These are phyloP conservation scores for Cercospora janseana DNA, from an alignment of 2,329 filamentous ascomycete species.

Conservation along the genomic window DNA sequence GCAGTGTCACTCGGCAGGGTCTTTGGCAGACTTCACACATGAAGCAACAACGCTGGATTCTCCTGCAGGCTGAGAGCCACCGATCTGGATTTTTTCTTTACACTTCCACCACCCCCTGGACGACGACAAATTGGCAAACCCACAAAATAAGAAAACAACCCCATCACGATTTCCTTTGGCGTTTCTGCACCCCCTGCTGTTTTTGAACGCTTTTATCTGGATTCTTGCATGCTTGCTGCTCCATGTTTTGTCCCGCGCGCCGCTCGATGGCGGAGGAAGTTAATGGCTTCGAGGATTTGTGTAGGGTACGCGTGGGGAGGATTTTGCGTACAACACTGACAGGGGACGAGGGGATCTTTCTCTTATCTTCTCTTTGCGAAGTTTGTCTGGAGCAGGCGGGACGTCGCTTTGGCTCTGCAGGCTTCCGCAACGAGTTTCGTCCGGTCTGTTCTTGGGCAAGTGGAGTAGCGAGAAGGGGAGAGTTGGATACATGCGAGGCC, in stretches of 20 bases:
- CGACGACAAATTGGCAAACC: conserved; percentile 15
- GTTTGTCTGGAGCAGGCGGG: not conserved
- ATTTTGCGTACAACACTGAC: not conserved
- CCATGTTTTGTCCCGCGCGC: not conserved
- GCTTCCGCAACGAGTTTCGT: not conserved
- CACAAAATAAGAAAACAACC: conserved; percentile 13
- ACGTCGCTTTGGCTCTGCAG: not conserved
- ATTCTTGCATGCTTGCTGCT: not conserved
- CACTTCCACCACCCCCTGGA: too few relatives aligned
- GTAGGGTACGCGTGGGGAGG: conserved; percentile 17
- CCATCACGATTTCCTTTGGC: conserved; percentile 19
- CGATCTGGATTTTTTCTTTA: conserved; percentile 18
- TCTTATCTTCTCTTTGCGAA: conserved; percentile 9
- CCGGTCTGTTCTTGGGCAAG: too few relatives aligned
- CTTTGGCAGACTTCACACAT: conserved; percentile 32
- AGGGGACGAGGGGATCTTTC: conserved; percentile 18
- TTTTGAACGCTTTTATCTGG: not conserved
- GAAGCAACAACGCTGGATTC: conserved; percentile 21
- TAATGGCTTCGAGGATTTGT: conserved; percentile 18
- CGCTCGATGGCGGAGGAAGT: conserved; percentile 9
- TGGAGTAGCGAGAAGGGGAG: too few relatives aligned
- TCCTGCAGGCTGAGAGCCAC: conserved; percentile 27
- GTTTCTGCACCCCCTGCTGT: conserved; percentile 13
- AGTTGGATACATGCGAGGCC: too few relatives aligned
- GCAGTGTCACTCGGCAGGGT: conserved; percentile 44